Evolutionary conservation across 2,329 filamentous ascomycete species (phyloP), one percentile per base, ranked within the genome.

Genomic region (Sphaceloma murrayae): DNA sequence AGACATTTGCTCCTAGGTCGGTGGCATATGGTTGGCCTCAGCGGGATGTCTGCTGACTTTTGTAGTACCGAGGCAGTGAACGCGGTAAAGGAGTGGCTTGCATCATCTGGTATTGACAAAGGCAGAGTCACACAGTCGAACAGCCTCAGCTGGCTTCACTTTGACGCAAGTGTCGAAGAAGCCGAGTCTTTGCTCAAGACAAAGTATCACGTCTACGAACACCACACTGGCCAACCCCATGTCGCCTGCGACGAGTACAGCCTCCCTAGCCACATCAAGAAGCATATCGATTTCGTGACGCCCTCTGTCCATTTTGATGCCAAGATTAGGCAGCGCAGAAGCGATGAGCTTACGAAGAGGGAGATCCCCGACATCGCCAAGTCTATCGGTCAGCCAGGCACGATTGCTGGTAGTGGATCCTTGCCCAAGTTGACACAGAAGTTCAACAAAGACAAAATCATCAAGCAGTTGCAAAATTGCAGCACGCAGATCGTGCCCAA

Each of bases 401-500:
- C 33, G 10, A 10, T 17, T 17, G 10, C 33, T 21, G 44, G 44
- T 47, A 43, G 16, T 48, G 47, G 44, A 14, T 34, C 18, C 27
- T 40, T 34, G 21, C 45, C 43, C 11, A 46, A 44, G 49, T 33
- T 43, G 22, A 40, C 46, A 44, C 43, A 39, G 18, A 36, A 40
- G 19, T 30, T 40, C 36, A 26, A 22, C 22, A 50, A 51, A 18
- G 49, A 51, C 27, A 52, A 51, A 38, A 52, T 54, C 39, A 55
- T 55, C 46, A 46, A 52, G 17, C 54, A 64, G 42, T 55, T 67
- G 9, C 51, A 57, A 31, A 56, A 56, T 30, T 80, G 77, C 54
- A 68, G 73, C 51, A 58, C 60, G 10, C 67, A 70, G 53, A 75
- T 79, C 50, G 78, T 74, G 0, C 73, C 74, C 0, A 66, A 67